Conservation (phyloP, 108 stramenopile species). For the Skeletonema menzelii region DNA sequence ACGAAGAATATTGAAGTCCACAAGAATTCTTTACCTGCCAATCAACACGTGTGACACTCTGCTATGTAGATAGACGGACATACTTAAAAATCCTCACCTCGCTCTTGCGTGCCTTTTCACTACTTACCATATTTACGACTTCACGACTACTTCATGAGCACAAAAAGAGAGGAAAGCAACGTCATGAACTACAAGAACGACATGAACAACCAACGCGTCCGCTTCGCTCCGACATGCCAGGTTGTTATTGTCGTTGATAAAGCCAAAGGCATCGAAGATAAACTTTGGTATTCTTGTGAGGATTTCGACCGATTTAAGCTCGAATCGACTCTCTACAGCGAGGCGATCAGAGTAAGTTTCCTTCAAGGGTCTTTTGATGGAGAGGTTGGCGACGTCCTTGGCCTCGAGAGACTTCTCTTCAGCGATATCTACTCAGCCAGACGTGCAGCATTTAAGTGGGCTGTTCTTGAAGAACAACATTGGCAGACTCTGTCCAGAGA, state of each 20-base stretch:
- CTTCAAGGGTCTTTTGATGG: background rate
- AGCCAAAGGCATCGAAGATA: background rate
- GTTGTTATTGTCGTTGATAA: background rate
- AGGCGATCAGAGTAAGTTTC: background rate
- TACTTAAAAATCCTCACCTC: no score
- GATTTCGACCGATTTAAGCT: background rate
- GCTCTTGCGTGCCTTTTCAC: no score
- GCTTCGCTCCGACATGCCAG: background rate
- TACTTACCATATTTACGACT: no score
- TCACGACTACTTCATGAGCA: no score
- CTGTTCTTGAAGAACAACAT: background rate
- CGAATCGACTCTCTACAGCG: background rate
- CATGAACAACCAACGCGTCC: background rate
- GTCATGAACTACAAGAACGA: background rate
- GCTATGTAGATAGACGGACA: no score
- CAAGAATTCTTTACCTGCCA: no score
- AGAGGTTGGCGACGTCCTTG: background rate
- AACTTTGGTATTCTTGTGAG: background rate
- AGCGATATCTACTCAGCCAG: background rate
- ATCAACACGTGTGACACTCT: no score
- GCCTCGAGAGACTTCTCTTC: background rate
- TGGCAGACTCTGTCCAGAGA: background rate
- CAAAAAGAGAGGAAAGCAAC: no score
- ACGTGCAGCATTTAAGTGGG: background rate
- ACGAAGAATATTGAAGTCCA: no score